Conservation (phyloP, 2,329 filamentous ascomycete genomes). For the Phoma sp. region DNA sequence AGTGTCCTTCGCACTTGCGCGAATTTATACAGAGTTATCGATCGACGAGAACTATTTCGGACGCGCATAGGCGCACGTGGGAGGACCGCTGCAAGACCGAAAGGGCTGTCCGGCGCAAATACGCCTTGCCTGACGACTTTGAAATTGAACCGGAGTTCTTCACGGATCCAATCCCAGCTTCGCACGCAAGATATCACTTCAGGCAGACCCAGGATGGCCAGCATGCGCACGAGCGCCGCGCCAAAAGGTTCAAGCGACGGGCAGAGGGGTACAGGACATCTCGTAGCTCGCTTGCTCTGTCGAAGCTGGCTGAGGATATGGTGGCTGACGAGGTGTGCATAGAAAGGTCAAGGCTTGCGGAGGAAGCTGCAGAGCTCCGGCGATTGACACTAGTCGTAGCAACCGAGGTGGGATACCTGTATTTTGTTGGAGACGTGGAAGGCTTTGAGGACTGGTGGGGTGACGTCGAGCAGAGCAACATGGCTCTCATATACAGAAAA, state of each 20-base stretch:
- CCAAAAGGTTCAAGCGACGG: slow-evolving; percentile 15
- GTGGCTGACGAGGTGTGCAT: slow-evolving; percentile 17
- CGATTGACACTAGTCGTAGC: slow-evolving; percentile 20
- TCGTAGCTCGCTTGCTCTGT: slow-evolving; percentile 32
- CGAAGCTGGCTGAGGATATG: slow-evolving; percentile 27
- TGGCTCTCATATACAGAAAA: slow-evolving; percentile 23
- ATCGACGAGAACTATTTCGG: background rate
- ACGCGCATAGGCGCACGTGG: slow-evolving; percentile 17
- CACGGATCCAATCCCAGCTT: slow-evolving; percentile 25
- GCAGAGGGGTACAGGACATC: slow-evolving; percentile 25
- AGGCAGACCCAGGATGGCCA: background rate
- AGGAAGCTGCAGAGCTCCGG: slow-evolving; percentile 22
- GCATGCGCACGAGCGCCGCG: slow-evolving; percentile 1
- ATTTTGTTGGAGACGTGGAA: slow-evolving; percentile 30
- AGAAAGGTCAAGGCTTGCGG: slow-evolving; percentile 16
- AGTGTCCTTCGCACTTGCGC: slow-evolving; percentile 19
- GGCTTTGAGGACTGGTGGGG: slow-evolving; percentile 24
- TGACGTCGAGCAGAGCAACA: slow-evolving; percentile 27
- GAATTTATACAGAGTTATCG: slow-evolving; percentile 22
- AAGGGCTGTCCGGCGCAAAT: slow-evolving; percentile 31
- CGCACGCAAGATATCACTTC: slow-evolving; percentile 9
- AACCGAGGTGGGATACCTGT: slow-evolving; percentile 38
- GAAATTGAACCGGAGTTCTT: slow-evolving; percentile 27
- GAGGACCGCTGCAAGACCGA: slow-evolving; percentile 27
- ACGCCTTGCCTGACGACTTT: slow-evolving; percentile 22